A percentile compares a stretch with the other conserved stretches of the same genome.
phyloP scores from a whole-genome alignment of 192 early-diverging fungal species.

The Neocallimastix lanati region DNA sequence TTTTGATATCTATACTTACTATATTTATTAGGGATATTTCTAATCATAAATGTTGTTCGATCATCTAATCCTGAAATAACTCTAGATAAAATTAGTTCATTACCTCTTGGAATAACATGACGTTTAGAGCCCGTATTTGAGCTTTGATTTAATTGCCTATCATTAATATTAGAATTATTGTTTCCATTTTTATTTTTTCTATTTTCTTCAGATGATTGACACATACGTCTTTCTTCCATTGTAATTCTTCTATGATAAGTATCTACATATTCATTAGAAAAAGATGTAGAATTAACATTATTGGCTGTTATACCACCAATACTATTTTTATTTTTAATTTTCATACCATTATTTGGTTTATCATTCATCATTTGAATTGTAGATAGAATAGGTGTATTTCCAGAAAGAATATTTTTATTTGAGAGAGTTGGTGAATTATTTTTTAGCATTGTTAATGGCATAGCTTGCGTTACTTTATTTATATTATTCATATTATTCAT shows the following conservation, averaged over 20 bases:
- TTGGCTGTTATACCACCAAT: background rate
- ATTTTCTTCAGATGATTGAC: background rate
- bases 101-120: background rate
- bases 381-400: background rate
- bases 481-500: background rate
- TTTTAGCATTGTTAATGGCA: background rate
- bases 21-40: slow-evolving; percentile 78
- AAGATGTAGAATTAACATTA: background rate
- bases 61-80: slow-evolving; percentile 19
- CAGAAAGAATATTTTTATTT: background rate
- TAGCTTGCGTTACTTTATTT: background rate
- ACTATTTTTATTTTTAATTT: background rate
- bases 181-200: background rate
- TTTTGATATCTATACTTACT: too few relatives aligned
- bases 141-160: background rate
- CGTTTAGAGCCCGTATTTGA: background rate
- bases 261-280: background rate
- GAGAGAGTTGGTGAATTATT: background rate
- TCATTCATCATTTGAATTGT: background rate
- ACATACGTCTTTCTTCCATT: background rate
- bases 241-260: background rate
- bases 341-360: background rate
- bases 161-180: background rate
- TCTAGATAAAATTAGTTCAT: background rate
- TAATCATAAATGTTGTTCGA: slow-evolving; percentile 69